These are phyloP conservation scores for Arabis hirsuta DNA, from an alignment of 345 rosid species.

Conservation along the genomic window DNA sequence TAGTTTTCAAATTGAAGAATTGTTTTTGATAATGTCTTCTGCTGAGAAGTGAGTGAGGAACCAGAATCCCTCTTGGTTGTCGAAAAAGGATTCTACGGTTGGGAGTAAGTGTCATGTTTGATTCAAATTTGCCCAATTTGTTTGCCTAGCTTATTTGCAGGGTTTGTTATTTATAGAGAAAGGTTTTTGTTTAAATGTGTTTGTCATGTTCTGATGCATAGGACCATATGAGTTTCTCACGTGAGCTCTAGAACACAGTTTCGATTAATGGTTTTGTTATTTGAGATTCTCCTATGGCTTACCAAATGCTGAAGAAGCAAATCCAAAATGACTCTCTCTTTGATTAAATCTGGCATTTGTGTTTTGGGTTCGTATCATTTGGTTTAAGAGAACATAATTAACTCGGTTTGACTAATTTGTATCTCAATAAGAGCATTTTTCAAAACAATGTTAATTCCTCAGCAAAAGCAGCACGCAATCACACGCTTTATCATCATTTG, in stretches of 20 bases:
- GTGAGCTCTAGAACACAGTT: not conserved
- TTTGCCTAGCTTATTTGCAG: not conserved
- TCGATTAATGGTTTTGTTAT: not conserved
- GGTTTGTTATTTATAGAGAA: not conserved
- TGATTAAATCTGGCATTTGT: not conserved
- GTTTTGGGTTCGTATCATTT: not conserved
- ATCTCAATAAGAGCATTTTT: not conserved
- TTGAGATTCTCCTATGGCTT: not conserved
- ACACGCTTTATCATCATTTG: not conserved
- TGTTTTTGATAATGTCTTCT: too few species aligned
- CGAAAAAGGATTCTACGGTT: not conserved
- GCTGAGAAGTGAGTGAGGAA: not conserved
- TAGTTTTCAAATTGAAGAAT: not conserved
- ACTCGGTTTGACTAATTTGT: not conserved
- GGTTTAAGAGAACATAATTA: not conserved
- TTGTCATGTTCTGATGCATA: not conserved
- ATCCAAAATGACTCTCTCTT: not conserved
- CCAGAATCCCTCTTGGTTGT: not conserved
- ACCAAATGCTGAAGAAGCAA: not conserved
- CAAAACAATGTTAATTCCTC: not conserved
- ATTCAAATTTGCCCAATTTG: not conserved
- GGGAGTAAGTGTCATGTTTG: slow-evolving; percentile 1
- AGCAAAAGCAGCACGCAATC: slow-evolving; percentile 18
- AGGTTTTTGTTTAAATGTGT: not conserved
- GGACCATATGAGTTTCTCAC: slow-evolving; percentile 15